Percentiles rank a stretch among this genome's conserved stretches.
These are phyloP conservation scores for Citrus inodora DNA, from an alignment of 345 rosid species.

Conservation along the genomic window DNA sequence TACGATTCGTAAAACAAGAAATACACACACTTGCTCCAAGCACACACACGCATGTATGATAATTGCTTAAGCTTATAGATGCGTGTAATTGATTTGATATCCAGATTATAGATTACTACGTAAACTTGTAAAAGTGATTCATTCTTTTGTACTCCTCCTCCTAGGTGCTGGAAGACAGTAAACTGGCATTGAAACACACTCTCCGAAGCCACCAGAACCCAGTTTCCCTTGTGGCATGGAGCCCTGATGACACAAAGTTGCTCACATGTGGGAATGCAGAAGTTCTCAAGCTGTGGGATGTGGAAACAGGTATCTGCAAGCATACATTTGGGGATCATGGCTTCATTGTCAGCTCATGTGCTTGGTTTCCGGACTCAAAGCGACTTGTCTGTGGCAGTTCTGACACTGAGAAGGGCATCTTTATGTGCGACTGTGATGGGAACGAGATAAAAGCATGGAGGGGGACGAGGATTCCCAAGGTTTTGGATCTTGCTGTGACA, in stretches of 20 bases:
- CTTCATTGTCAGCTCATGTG: conserved; percentile 86
- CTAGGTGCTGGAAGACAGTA: conserved; percentile 68
- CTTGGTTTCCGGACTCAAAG: conserved; percentile 95
- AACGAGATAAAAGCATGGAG: conserved; percentile 85
- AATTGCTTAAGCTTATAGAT: not conserved
- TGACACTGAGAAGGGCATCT: conserved; percentile 77
- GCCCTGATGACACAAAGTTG: conserved; percentile 75
- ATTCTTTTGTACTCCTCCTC: conserved; percentile 14
- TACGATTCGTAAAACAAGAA: not conserved
- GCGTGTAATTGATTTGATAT: conserved; percentile 3
- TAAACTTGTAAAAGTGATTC: conserved; percentile 12
- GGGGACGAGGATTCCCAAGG: conserved; percentile 77
- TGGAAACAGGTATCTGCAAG: conserved; percentile 79
- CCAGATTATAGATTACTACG: not conserved
- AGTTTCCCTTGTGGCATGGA: conserved; percentile 86
- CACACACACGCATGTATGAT: not conserved
- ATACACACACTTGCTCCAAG: not conserved
- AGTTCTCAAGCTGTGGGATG: conserved; percentile 93
- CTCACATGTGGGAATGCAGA: conserved; percentile 81
- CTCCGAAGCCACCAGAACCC: conserved; percentile 70
- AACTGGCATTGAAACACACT: conserved; percentile 48
- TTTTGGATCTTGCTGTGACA: conserved; percentile 75
- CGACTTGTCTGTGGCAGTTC: conserved; percentile 86
- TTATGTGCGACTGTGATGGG: conserved; percentile 84
- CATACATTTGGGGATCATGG: conserved; percentile 81